Evolutionary conservation across 176 grass and related monocot genomes (phyloP), one percentile per base, ranked within the genome.

Genomic region (Ampelocalamus luodianensis): DNA sequence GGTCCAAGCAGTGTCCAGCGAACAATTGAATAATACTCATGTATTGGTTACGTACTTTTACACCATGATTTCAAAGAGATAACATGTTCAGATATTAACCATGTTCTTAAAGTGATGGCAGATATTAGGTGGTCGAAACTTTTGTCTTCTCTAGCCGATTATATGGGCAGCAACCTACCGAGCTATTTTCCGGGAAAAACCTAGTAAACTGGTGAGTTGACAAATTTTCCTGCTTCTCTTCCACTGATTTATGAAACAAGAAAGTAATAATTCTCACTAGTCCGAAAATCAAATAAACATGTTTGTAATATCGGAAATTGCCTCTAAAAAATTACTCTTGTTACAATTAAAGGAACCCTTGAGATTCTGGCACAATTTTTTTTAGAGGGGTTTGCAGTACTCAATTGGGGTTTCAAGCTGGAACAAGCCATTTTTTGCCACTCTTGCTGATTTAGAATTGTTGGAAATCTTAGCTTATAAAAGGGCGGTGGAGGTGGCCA

Each of bases 1-100:
- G 77, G 77, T 68, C 69, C 67, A 72, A 82, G 32, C 32, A 34
- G 80, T n/a, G 51, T 72, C 67, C 24, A 23, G 58, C 40, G 1
- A 80, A 60, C 60, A 9, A 39, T 58, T 60, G 43, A 37, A 49
- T 80, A 50, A 24, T 24, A 24, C 27, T 56, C 59, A 42, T 22
- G 45, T 45, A 50, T 16, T 40, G 64, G 18, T 50, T 72, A 60
- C 38, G 40, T 68, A 79, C 71, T 76, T 77, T 62, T n/a, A 77
- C 27, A 4, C 37, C 29, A 2, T 76, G 18, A 6, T 73, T 56
- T 87, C 36, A 37, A 26, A 73, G 59, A 50, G 10, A 85, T 2
- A 44, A n/a, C 17, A 37, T 36, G 11, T 34, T 24, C n/a, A 55
- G 12, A 68, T 75, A 75, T 9, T 29, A 58, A 42, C 42, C 42